Evolutionary conservation across 495 filamentous ascomycete species (phyloP), one percentile per base, ranked within the genome.

Genomic region (Umbilicaria muhlenbergii): DNA sequence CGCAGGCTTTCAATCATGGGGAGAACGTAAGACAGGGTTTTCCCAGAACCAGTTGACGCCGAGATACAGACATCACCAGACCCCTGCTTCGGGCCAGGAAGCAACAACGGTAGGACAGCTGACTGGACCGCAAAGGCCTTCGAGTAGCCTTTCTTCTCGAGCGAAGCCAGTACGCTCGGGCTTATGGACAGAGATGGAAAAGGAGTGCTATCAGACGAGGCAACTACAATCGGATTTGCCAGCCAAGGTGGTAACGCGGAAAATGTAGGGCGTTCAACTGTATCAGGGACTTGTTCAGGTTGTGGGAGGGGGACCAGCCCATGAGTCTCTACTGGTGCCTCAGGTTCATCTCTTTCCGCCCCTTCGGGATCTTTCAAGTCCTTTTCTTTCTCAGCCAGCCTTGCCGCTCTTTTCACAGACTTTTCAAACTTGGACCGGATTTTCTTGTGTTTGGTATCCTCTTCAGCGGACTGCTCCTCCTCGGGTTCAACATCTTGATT

Each of bases 1-100:
- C 75, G 73, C 34, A 96, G 59, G n/a, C 74, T 71, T 34, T 84
- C 75, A 13, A 94, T 63, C 50, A 95, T 73, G 0, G 89, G 89
- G n/a, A 95, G 65, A 1, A 86, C 69, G 48, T 96, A 96, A 5
- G 89, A 79, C 3, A 96, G 62, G 0, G 89, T 96, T 56, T 96
- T 96, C 38, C 89, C 89, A 0, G 89, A 95, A 4, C 89, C 89
- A 1, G 89, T 96, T 3, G 85, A 75, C 1, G 89, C 89, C 16
- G 86, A 86, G 13, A 96, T 74, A 41, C 91, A 81, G 6, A 96
- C 47, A 61, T 96, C 89, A 2, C 85, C 81, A 2, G 68, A 58
- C 43, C 74, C 69, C 13, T 58, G 64, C 35, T 72, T 57, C 13
- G 60, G 57, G 0, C 71, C 71, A 7, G 80, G 73, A 0, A 89